Percentiles rank a stretch among this genome's conserved stretches.
Evolutionary conservation across 148 eudicot genomes (phyloP).

Genomic region (Fagopyrum homotropicum): DNA sequence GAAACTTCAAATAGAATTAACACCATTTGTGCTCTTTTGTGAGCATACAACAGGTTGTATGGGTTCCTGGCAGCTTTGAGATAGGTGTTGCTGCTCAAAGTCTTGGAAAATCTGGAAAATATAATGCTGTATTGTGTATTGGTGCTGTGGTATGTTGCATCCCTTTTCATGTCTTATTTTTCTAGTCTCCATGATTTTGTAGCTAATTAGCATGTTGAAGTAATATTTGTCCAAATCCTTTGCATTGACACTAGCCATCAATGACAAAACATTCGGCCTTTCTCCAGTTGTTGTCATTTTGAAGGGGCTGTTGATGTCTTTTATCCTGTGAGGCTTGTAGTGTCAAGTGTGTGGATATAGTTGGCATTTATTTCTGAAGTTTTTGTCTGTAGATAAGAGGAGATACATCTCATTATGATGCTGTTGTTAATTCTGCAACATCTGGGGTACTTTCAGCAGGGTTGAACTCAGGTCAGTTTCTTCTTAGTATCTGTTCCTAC

Average conservation of each 20-base stretch:
- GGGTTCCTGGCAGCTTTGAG: constrained; percentile 99
- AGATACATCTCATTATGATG: constrained; percentile 94
- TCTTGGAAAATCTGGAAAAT: constrained; percentile 88
- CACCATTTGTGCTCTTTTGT: not conserved
- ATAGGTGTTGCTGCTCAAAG: constrained; percentile 80
- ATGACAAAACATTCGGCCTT: not conserved
- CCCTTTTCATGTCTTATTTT: constrained; percentile 2
- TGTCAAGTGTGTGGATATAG: not conserved
- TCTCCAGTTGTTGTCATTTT: not conserved
- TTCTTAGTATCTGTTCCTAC: not conserved
- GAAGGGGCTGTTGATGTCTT: not conserved
- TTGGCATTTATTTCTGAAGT: not conserved
- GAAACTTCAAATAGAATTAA: not conserved
- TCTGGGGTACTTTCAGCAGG: constrained; percentile 94
- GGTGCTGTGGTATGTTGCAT: constrained; percentile 88
- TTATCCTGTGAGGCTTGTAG: not conserved
- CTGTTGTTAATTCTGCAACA: constrained; percentile 91
- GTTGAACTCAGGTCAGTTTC: constrained; percentile 65
- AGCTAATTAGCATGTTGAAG: not conserved
- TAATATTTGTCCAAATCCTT: constrained; percentile 1
- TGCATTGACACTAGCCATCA: not conserved
- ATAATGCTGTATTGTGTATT: constrained; percentile 80
- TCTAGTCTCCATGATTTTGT: not conserved
- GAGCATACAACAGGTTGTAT: constrained; percentile 56
- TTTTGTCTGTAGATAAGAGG: constrained; percentile 60